phyloP scores from a whole-genome alignment of 2,329 filamentous ascomycete species.

The Catunica adiposa region DNA sequence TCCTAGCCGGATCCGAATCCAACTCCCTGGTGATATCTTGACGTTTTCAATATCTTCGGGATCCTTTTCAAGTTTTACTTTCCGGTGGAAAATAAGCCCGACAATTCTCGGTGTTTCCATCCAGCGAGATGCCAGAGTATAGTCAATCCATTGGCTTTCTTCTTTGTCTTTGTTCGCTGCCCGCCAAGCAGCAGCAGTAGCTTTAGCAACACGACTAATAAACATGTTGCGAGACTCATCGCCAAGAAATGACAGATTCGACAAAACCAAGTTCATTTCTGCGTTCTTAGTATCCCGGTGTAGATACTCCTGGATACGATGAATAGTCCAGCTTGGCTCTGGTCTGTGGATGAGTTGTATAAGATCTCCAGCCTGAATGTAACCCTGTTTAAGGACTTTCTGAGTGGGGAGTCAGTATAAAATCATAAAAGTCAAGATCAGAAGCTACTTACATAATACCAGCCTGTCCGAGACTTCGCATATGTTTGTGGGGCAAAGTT shows the following conservation, averaged over 20 bases:
- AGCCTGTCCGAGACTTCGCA: constrained; percentile 41
- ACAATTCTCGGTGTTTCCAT: constrained; percentile 33
- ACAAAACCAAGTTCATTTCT: constrained; percentile 35
- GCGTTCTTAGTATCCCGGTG: constrained; percentile 36
- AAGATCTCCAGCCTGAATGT: constrained; percentile 37
- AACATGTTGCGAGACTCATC: constrained; percentile 34
- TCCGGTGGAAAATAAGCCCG: constrained; percentile 34
- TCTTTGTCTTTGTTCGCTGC: constrained; percentile 17
- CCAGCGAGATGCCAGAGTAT: constrained; percentile 32
- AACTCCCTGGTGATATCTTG: constrained; percentile 26
- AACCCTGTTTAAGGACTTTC: constrained; percentile 39
- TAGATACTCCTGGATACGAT: constrained; percentile 44
- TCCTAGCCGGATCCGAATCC: constrained; percentile 40
- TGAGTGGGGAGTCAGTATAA: background rate
- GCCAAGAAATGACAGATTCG: constrained; percentile 33
- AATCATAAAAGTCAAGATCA: background rate
- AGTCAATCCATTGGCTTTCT: constrained; percentile 27
- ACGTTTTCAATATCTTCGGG: constrained; percentile 19
- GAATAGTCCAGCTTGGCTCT: constrained; percentile 45
- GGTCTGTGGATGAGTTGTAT: constrained; percentile 38
- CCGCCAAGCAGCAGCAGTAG: constrained; percentile 19
- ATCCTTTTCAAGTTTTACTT: constrained; percentile 16
- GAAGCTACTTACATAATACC: constrained; percentile 33
- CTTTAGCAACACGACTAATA: constrained; percentile 32
- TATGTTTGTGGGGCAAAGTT: constrained; percentile 44